phyloP scores from a whole-genome alignment of 805 yeast species.

The Yarrowia keelungensis region DNA sequence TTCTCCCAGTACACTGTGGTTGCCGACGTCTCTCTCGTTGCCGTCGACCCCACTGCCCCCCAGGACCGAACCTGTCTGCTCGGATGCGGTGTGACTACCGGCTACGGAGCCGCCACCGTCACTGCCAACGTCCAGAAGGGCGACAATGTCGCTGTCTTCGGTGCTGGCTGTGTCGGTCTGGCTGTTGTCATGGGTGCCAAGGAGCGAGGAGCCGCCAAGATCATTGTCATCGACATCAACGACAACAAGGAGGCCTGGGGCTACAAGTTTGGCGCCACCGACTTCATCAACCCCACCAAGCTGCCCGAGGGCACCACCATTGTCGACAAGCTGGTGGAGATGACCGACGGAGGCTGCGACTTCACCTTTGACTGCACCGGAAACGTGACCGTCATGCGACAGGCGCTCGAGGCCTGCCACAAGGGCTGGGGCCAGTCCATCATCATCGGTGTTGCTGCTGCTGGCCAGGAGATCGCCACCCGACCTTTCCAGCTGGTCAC shows the following conservation, averaged over 20 bases:
- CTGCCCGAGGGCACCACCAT: slow-evolving; percentile 75
- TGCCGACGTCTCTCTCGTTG: slow-evolving; percentile 95
- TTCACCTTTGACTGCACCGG: slow-evolving; percentile 98
- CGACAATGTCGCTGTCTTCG: slow-evolving; percentile 94
- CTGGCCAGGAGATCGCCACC: slow-evolving; percentile 95
- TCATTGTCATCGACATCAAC: slow-evolving; percentile 85
- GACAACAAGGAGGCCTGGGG: slow-evolving; percentile 87
- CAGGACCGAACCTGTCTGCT: slow-evolving; percentile 87
- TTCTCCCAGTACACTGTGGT: slow-evolving; percentile 98
- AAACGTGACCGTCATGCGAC: slow-evolving; percentile 92
- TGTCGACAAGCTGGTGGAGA: slow-evolving; percentile 81
- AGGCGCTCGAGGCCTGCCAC: slow-evolving; percentile 95
- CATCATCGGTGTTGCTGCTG: slow-evolving; percentile 97
- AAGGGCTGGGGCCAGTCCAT: slow-evolving; percentile 99
- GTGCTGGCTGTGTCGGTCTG: slow-evolving; percentile 97
- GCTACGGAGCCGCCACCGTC: slow-evolving; percentile 96
- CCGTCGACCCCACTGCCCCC: slow-evolving; percentile 83
- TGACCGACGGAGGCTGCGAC: slow-evolving; percentile 97
- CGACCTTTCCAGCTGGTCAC: slow-evolving; percentile 99
- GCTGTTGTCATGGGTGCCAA: slow-evolving; percentile 96
- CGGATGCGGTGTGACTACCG: slow-evolving; percentile 99
- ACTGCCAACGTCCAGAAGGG: slow-evolving; percentile 91
- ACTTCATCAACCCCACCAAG: slow-evolving; percentile 84
- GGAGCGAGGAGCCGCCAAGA: slow-evolving; percentile 77
- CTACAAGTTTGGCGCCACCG: slow-evolving; percentile 89